Conservation (phyloP, 1,139 yeast genomes). For the Saccharomyces pastorianus region DNA sequence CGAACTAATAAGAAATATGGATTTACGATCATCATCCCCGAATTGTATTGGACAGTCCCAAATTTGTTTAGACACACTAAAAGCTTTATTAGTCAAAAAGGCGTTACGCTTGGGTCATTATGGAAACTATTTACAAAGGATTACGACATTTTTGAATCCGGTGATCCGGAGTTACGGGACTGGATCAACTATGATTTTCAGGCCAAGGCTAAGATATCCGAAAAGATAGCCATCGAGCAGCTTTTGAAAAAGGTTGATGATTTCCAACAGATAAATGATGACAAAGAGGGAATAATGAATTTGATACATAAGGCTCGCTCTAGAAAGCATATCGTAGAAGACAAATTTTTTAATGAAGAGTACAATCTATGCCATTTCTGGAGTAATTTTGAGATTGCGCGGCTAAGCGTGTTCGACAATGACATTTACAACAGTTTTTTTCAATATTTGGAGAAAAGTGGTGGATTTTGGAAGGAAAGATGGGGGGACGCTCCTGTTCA, state of each 20-base stretch:
- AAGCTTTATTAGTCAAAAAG: slow-evolving; percentile 45
- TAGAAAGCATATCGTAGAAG: slow-evolving; percentile 30
- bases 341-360: slow-evolving; percentile 54
- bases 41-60: slow-evolving; percentile 72
- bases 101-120: slow-evolving; percentile 44
- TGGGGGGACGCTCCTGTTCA: slow-evolving; percentile 98
- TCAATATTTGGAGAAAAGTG: slow-evolving; percentile 53
- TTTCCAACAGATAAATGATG: slow-evolving; percentile 6
- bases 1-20: slow-evolving; percentile 66
- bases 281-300: slow-evolving; percentile 16
- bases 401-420: slow-evolving; percentile 63
- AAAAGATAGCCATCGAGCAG: slow-evolving; percentile 29
- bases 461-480: slow-evolving; percentile 80
- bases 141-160: slow-evolving; percentile 34
- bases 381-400: slow-evolving; percentile 89
- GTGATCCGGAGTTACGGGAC: slow-evolving; percentile 37
- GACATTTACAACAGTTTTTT: slow-evolving; percentile 58
- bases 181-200: slow-evolving; percentile 26
- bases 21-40: slow-evolving; percentile 68
- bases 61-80: slow-evolving; percentile 65
- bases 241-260: slow-evolving; percentile 14
- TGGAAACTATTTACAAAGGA: slow-evolving; percentile 49
- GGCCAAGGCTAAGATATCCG: slow-evolving; percentile 20
- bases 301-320: slow-evolving; percentile 19
- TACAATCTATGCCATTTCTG: slow-evolving; percentile 84